Percentiles rank a stretch among this genome's conserved stretches.
These are phyloP conservation scores for Parathielavia appendiculata DNA, from an alignment of 495 filamentous ascomycete species.

Conservation along the genomic window DNA sequence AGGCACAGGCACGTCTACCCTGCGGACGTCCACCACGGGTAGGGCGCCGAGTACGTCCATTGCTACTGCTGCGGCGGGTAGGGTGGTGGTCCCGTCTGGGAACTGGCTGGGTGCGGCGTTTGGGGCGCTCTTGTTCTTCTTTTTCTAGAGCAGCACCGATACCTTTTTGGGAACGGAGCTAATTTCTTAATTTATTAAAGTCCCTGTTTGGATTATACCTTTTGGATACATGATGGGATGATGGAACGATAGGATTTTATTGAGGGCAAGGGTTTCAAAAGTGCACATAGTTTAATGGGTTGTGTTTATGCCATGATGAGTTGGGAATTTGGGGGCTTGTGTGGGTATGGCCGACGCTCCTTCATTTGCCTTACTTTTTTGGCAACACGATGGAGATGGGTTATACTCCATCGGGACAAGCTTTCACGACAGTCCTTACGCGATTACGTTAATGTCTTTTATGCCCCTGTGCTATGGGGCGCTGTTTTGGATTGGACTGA, in stretches of 20 bases:
- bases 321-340: background rate
- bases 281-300: constrained; percentile 9
- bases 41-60: background rate
- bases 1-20: background rate
- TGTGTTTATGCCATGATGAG: background rate
- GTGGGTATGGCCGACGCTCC: background rate
- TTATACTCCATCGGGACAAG: background rate
- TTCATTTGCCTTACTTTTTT: background rate
- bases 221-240: too few species aligned
- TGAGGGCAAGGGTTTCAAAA: constrained; percentile 1
- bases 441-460: constrained; percentile 2
- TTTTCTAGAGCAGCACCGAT: background rate
- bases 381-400: background rate
- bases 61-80: constrained; percentile 9
- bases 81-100: constrained; percentile 3
- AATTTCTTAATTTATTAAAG: background rate
- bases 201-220: background rate
- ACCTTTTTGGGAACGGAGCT: background rate
- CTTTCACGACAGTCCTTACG: constrained; percentile 9
- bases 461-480: too few species aligned
- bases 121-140: background rate
- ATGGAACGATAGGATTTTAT: too few species aligned
- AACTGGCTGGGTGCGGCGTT: background rate
- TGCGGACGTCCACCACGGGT: background rate
- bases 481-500: too few species aligned